Evolutionary conservation across 2,329 filamentous ascomycete species (phyloP).

Genomic region (Fusarium sambucinum): DNA sequence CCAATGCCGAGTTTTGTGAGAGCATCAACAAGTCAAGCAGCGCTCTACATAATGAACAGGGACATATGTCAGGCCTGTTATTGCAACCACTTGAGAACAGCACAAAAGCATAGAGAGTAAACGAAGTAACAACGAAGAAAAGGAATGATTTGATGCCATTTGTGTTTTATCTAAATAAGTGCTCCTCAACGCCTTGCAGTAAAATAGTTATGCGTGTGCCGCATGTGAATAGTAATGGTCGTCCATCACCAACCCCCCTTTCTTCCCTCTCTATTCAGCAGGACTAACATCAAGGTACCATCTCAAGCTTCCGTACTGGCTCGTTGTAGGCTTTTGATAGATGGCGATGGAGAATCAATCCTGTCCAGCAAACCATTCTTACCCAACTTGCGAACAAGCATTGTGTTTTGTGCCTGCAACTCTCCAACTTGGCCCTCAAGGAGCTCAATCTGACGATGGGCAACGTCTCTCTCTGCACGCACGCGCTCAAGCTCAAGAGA

Average conservation of each 20-base stretch:
- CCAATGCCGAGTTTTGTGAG: conserved; percentile 23
- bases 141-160: conserved; percentile 24
- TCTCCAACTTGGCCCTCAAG: conserved; percentile 68
- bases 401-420: conserved; percentile 70
- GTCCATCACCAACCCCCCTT: background rate
- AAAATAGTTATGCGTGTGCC: conserved; percentile 21
- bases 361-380: conserved; percentile 55
- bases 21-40: conserved; percentile 20
- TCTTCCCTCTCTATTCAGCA: background rate
- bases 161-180: conserved; percentile 14
- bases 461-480: conserved; percentile 64
- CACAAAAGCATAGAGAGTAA: conserved; percentile 1
- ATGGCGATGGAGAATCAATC: conserved; percentile 55
- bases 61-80: conserved; percentile 50
- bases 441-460: conserved; percentile 65
- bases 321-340: conserved; percentile 36
- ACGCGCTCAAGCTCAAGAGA: conserved; percentile 65
- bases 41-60: conserved; percentile 12
- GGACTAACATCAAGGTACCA: background rate
- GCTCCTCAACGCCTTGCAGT: conserved; percentile 42
- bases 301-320: conserved; percentile 19
- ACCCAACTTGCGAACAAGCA: conserved; percentile 67
- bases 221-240: conserved; percentile 14
- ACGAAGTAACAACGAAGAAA: conserved; percentile 7
- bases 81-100: conserved; percentile 29